Evolutionary conservation across 139 green algal species (phyloP), one percentile per base, ranked within the genome.

Genomic region (Desmodesmus armatus): DNA sequence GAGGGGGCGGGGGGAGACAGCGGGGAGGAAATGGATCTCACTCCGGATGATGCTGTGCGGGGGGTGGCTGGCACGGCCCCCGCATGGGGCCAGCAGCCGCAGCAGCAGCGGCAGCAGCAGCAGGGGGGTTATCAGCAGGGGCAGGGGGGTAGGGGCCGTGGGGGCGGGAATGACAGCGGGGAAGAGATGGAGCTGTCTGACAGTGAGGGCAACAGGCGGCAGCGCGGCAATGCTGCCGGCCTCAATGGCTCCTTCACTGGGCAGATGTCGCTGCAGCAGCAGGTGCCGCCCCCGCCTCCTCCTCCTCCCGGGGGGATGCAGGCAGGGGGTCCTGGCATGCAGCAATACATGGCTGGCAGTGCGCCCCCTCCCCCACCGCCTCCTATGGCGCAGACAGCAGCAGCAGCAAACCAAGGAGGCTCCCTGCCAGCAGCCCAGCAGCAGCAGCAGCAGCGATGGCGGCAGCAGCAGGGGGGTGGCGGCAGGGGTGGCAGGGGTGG

Each of bases 51-150:
- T 71, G 29, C 62, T 39, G 62, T 71, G n/a, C 19, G 23, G 29
- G 13, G 33, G n/a, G 6, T 44, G 71, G n/a, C n/a, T n/a, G n/a
- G n/a, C n/a, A n/a, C n/a, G n/a, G n/a, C n/a, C n/a, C n/a, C n/a
- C n/a, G n/a, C n/a, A n/a, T n/a, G n/a, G n/a, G n/a, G n/a, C n/a
- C 43, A 44, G 41, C 71, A 79, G 71, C 27, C 31, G 29, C 71
- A 62, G 71, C 71, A 63, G 41, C 71, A 63, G 39, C 69, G 35
- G 69, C 69, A 51, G 49, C 73, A 80, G 73, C 73, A 67, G 47
- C 31, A 37, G 11, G 3, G 15, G 17, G 7, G 11, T 41, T 15
- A 67, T 25, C 17, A n/a, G n/a, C n/a, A n/a, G n/a, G n/a, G n/a
- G n/a, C n/a, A n/a, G 17, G 11, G 31, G 11, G 7, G 33, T 11